These are phyloP conservation scores for Leucogyrophana mollusca DNA, from an alignment of 768 basidiomycete species.

Conservation along the genomic window DNA sequence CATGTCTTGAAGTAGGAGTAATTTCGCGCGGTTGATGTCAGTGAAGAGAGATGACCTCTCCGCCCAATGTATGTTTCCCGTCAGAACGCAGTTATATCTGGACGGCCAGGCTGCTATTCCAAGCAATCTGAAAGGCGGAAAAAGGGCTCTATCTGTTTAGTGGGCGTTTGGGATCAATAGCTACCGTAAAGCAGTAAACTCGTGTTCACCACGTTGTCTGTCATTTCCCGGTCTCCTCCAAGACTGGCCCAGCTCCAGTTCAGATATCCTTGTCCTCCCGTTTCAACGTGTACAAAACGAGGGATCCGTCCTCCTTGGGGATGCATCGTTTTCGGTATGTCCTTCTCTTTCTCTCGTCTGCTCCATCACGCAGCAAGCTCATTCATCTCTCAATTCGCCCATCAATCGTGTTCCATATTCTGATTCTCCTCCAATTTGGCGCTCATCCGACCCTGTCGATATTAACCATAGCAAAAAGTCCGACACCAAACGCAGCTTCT, in stretches of 20 bases:
- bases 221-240: conserved; percentile 34
- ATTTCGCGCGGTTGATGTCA: too few species aligned
- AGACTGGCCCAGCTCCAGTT: conserved; percentile 18
- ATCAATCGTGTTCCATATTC: too few species aligned
- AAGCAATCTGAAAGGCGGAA: conserved; percentile 9
- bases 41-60: too few species aligned
- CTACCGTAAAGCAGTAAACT: conserved; percentile 45
- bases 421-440: conserved; percentile 15
- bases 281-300: conserved; percentile 73
- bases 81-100: too few species aligned
- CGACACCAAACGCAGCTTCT: conserved; percentile 55
- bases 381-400: conserved; percentile 19
- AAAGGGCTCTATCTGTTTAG: too few species aligned
- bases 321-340: conserved; percentile 87
- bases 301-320: conserved; percentile 32
- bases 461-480: conserved; percentile 66
- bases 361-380: conserved; percentile 22
- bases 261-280: conserved; percentile 29
- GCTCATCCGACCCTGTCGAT: conserved; percentile 4
- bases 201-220: conserved; percentile 78
- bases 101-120: conserved; percentile 4
- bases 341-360: conserved; percentile 24
- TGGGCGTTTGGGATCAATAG: too few species aligned
- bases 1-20: too few species aligned
- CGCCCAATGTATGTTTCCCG: too few species aligned